Base-by-base conservation (phyloP, 768 basidiomycete genomes). In the Rickenella mellea region DNA sequence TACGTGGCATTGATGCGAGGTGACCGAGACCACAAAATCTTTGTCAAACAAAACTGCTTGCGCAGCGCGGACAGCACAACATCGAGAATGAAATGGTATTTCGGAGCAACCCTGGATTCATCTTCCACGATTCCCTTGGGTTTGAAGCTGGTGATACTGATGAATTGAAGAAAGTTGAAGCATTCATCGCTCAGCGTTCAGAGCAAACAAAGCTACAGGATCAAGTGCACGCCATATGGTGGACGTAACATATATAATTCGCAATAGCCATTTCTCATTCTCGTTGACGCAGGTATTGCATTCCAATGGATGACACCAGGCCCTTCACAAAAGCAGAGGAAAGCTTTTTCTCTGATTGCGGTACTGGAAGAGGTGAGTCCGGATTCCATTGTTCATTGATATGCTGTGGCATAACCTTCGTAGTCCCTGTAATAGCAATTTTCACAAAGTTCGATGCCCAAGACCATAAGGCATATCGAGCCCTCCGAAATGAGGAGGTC, bases 161-260 rank as follows among this genome's bases (percentile, higher is more conserved):
- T 2, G 60, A 68, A 43, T 42, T 66, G 3, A 40, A 54, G 1
- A 51, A 40, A 7, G 57, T 68, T 17, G 49, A 46, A 33, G 31
- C 38, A 2, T 69, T 70, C 46, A 55, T 70, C 10, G 17, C 42
- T 14, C 17, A 54, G 15, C 44, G 55, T 8, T 45, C 61, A 0
- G 48, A 47, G 3, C 29, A 39, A 2, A 46, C n/a, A 2, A 37
- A 45, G 9, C 41, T 58, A 0, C 31, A 50, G 14, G 44, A 64
- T 25, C 59, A 57, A 26, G 30, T 70, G 11, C 66, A 69, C 54
- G 64, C 49, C 0, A 67, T 69, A 19, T 70, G 67, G 67, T 64
- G 38, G 17, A 48, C 28, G 43, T 28, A 7, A 25, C 20, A 42
- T 5, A 1, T 1, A 27, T 45, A 17, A 5, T 4, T 31, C 11